Base-by-base conservation (phyloP, 2,329 filamentous ascomycete species). In the Coniochaeta sp. region DNA sequence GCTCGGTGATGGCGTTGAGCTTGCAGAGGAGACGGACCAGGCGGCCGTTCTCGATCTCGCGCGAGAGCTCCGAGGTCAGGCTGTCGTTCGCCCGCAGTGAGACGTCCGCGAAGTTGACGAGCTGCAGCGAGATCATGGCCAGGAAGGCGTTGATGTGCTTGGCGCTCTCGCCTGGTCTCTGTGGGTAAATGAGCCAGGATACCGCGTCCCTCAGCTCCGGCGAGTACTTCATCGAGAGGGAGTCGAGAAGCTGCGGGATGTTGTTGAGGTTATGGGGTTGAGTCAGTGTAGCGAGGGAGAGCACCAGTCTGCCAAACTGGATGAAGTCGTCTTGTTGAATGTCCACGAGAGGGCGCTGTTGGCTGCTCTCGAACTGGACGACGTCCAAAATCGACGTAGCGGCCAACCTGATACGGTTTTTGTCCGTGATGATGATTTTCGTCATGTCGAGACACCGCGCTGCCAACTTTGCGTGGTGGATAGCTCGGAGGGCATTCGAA, bases 301-400 rank as follows among this genome's bases (percentile, higher is more conserved):
- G 78, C 58, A 99, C 87, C 12, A 96, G 79, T 60, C 88, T 87
- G 38, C 93, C 95, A 58, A 99, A 89, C 61, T 91, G 89, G 63
- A 89, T 78, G 24, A 99, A 83, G 68, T 99, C 95, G 65, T 96
- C 90, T 66, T 91, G 87, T 70, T 99, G 95, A 1, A 95, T 80
- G 40, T 98, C 91, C 19, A 83, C 74, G 1, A 93, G 67, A 2
- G 88, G 80, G 26, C 85, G 84, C 57, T 85, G 81, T 57, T 85
- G 81, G 34, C 82, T 63, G 26, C 19, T 79, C 58, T 97, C 93
- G 68, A 86, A 91, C 62, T 96, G 88, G 19, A 96, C 84, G 36
- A 99, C 91, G 69, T 99, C 95, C 62, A 96, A 79, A 34, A 99
- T 88, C 1, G 88, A 89, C 73, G 93, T 98, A 17, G 89, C 92